Evolutionary conservation across 2,329 filamentous ascomycete species (phyloP).

Genomic region (Cyanodermella asteris): DNA sequence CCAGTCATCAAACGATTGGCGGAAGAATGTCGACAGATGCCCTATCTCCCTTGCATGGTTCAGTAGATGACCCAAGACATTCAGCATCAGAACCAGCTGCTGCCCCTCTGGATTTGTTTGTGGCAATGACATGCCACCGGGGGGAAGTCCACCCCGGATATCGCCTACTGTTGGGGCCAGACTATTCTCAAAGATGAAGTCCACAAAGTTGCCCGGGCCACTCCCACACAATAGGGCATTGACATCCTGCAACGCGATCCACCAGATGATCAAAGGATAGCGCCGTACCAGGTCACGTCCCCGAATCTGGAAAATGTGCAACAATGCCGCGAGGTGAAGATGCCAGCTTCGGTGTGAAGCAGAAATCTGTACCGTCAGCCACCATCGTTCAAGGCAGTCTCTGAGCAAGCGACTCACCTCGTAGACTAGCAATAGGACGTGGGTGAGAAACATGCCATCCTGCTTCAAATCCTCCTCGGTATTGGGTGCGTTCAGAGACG

Average conservation of each 20-base stretch:
- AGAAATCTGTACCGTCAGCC: conserved; percentile 16
- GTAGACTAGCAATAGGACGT: conserved; percentile 34
- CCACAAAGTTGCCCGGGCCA: conserved; percentile 28
- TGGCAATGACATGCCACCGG: conserved; percentile 2
- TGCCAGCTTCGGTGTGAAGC: conserved; percentile 23
- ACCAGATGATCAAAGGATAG: conserved; percentile 31
- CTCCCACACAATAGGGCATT: conserved; percentile 31
- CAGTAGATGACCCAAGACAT: conserved; percentile 23
- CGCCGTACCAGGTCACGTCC: conserved; percentile 27
- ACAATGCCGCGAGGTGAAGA: conserved; percentile 30
- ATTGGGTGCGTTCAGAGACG: conserved; percentile 21
- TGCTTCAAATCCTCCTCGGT: conserved; percentile 29
- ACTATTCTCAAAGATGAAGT: conserved; percentile 23
- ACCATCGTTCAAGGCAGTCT: conserved; percentile 6
- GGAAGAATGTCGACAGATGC: conserved; percentile 19
- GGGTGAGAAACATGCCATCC: conserved; percentile 33
- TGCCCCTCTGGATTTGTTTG: conserved; percentile 11
- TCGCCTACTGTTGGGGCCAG: conserved; percentile 19
- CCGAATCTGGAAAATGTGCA: conserved; percentile 29
- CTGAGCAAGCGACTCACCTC: conserved; percentile 21
- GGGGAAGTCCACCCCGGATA: conserved; percentile 8
- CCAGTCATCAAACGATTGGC: conserved; percentile 13
- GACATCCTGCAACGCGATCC: conserved; percentile 31
- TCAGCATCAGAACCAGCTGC: conserved; percentile 21
- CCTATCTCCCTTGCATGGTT: conserved; percentile 24